Conservation (phyloP, 352 stramenopile genomes). For the Phytophthora aleatoria region DNA sequence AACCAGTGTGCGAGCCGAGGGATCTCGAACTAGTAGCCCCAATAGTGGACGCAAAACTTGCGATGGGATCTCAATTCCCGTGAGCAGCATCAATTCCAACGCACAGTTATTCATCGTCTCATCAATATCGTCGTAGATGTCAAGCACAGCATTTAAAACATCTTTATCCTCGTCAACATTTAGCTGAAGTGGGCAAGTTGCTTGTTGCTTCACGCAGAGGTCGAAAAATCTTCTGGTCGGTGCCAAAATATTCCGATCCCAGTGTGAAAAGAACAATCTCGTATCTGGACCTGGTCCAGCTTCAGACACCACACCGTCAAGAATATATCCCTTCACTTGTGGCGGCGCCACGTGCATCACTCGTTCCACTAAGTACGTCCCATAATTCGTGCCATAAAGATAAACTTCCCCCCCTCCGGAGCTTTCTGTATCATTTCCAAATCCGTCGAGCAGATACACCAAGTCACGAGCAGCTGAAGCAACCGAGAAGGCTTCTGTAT, state of each 20-base stretch:
- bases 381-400: slow-evolving; percentile 38
- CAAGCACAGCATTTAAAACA: slow-evolving; percentile 34
- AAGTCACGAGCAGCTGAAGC: slow-evolving; percentile 56
- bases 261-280: slow-evolving; percentile 38
- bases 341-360: slow-evolving; percentile 51
- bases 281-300: slow-evolving; percentile 25
- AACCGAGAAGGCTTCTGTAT: slow-evolving; percentile 43
- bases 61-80: slow-evolving; percentile 11
- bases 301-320: slow-evolving; percentile 50
- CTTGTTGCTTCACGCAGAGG: slow-evolving; percentile 20
- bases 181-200: slow-evolving; percentile 33
- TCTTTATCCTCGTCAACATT: slow-evolving; percentile 7
- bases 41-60: slow-evolving; percentile 41
- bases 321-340: slow-evolving; percentile 49
- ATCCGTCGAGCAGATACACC: slow-evolving; percentile 15
- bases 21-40: slow-evolving; percentile 37
- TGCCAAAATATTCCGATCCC: slow-evolving; percentile 37
- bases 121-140: slow-evolving; percentile 45
- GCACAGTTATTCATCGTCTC: slow-evolving; percentile 24
- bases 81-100: slow-evolving; percentile 11
- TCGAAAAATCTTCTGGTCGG: slow-evolving; percentile 36
- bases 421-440: slow-evolving; percentile 21
- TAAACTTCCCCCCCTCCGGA: slow-evolving; percentile 29
- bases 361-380: slow-evolving; percentile 49
- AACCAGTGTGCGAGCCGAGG: slow-evolving; percentile 29